These are phyloP conservation scores for Oryza meyeriana DNA, from an alignment of 176 grass and related monocot species.

Conservation along the genomic window DNA sequence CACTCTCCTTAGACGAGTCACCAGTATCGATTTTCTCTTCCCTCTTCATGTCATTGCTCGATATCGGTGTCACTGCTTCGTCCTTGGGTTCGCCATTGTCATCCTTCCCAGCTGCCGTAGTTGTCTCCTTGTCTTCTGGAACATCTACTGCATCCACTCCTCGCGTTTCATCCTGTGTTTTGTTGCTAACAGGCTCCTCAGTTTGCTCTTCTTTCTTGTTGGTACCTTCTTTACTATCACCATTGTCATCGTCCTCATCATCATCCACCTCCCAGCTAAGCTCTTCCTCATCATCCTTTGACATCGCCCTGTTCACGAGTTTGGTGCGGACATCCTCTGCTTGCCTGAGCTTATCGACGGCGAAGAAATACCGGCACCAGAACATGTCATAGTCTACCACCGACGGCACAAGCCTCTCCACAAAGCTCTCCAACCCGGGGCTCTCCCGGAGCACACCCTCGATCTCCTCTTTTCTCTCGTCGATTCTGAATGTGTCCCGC, in stretches of 20 bases:
- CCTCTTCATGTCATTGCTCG: slow-evolving; percentile 1
- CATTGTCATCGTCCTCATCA: slow-evolving; percentile 46
- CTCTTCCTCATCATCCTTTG: slow-evolving; percentile 70
- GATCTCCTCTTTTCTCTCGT: slow-evolving; percentile 54
- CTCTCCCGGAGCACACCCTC: slow-evolving; percentile 70
- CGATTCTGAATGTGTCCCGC: slow-evolving; percentile 52
- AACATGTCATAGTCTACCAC: slow-evolving; percentile 80
- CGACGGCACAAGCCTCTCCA: slow-evolving; percentile 81
- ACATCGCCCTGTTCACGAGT: slow-evolving; percentile 76
- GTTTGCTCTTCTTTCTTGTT: slow-evolving; percentile 41
- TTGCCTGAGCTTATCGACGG: slow-evolving; percentile 74
- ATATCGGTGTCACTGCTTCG: slow-evolving; percentile 46
- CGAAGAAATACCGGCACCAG: slow-evolving; percentile 87
- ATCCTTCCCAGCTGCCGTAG: slow-evolving; percentile 22
- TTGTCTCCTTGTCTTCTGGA: slow-evolving; percentile 5
- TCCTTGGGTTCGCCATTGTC: slow-evolving; percentile 34
- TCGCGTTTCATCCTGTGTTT: slow-evolving; percentile 29
- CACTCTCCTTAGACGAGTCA: slow-evolving; percentile 43
- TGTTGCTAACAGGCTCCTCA: background rate
- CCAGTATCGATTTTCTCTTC: slow-evolving; percentile 38
- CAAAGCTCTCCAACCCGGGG: slow-evolving; percentile 70
- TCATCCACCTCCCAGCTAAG: slow-evolving; percentile 83
- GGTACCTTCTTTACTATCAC: slow-evolving; percentile 28
- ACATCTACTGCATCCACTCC: slow-evolving; percentile 1
- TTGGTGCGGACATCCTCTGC: slow-evolving; percentile 84